Base-by-base conservation (phyloP, 495 filamentous ascomycete species). In the Trichoderma asperelloides region DNA sequence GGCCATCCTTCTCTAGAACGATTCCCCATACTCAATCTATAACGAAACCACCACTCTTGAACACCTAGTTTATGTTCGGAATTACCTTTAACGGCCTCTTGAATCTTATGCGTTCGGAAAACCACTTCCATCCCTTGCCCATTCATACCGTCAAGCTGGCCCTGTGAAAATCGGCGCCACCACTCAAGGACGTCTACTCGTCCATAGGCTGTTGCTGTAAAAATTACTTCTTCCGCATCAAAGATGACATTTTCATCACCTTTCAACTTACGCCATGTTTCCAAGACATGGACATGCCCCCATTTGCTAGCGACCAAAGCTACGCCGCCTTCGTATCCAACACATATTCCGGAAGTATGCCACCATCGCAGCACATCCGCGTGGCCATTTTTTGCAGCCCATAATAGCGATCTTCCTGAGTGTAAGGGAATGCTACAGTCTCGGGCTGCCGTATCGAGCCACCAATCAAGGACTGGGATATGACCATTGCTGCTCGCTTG, bases 21-120 rank as follows among this genome's bases (percentile, higher is more conserved):
- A 25, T 96, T 82, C 0, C 93, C 92, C 33, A 96, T 77, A 72
- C 96, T 96, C 65, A 96, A 77, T 2, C 93, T 93, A 73, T 96
- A 96, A 69, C 82, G 80, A n/a, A 89, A 87, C 93, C 93, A 97
- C 93, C 93, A 97, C 67, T 80, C 79, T 65, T 89, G 83, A 15
- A 96, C 91, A 57, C 84, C 85, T 55, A 84, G 82, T 69, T 88
- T 88, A 68, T 88, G 82, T 5, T 90, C 87, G 64, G 89, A 81
- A 25, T 88, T 88, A 72, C 96, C 93, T 74, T 97, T 93, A 66
- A 97, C 79, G 12, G 93, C 93, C 77, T 96, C 93, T 74, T 97
- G 93, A 69, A 97, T 92, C 79, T 96, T 92, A 70, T 92, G 96
- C 11, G 93, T 96, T 78, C 93, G 94, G 74, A 96, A 97, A 76